Base-by-base conservation (phyloP, 495 filamentous ascomycete genomes). In the Trichocladium antarcticum region DNA sequence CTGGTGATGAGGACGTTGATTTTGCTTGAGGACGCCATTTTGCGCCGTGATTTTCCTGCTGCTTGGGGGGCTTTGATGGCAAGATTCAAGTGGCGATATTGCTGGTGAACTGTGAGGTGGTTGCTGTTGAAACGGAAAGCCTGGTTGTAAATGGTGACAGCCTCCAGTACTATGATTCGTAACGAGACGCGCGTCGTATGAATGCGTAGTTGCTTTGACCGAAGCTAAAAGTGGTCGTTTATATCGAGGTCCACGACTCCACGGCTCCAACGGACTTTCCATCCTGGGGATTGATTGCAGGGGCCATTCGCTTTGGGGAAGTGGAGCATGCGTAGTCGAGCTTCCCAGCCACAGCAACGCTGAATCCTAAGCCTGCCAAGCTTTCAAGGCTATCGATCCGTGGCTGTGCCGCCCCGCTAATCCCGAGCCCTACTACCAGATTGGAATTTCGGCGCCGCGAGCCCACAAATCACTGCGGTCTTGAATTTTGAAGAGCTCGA, bases 1-100 rank as follows among this genome's bases (percentile, higher is more conserved):
- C 83, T 82, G 34, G 84, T 84, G 45, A 95, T 66, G 46, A 95
- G 76, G 42, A 95, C 70, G 63, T 94, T 97, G 57, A 95, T 74
- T 14, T 68, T 80, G 56, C 65, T 59, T 14, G 65, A 54, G 29
- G 31, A 2, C 5, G 65, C 64, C 71, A 74, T 74, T 10, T 43
- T 63, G 40, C 37, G 45, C 29, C 32, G 32, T 15, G n/a, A 6
- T 15, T 12, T 34, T 57, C 35, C n/a, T 19, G 47, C 5, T 41
- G 37, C 15, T 37, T 16, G 14, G 34, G 12, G 1, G 14, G 31
- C 17, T 29, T 34, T 27, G 22, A 10, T 20, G 15, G n/a, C n/a
- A n/a, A n/a, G n/a, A n/a, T n/a, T n/a, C n/a, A n/a, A n/a, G n/a
- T n/a, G n/a, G n/a, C n/a, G n/a, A n/a, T n/a, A n/a, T n/a, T n/a